Evolutionary conservation across 2,329 filamentous ascomycete species (phyloP), one percentile per base, ranked within the genome.

Genomic region (Mollisia scopiformis): DNA sequence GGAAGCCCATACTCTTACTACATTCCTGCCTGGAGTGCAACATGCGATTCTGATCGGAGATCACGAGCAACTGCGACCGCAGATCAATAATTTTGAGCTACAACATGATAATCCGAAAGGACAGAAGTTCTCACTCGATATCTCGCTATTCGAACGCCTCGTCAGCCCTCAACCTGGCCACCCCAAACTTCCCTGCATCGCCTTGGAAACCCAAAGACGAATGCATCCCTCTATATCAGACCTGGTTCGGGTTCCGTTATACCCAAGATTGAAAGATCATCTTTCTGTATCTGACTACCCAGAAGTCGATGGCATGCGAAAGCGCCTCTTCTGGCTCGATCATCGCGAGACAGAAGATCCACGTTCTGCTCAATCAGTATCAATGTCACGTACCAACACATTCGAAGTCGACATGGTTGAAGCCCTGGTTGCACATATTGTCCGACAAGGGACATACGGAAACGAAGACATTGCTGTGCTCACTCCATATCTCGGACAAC

Each of bases 391-490:
- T 84, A 0, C 86, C 87, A 89, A 89, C 58, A 58, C 68, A 0
- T 88, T 78, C 68, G 90, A 93, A 68, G 77, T 88, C 0, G 76
- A 84, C 0, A 88, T 93, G 85, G 80, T 84, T 0, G 76, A 79
- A 6, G 81, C 84, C 0, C 73, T 92, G 0, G 85, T 91, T 0
- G 80, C 79, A 0, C 88, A 93, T 68, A 73, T 93, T 1, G 77
- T 88, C 3, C 78, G 80, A 0, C 89, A 93, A 69, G 88, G 88
- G 63, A 81, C 4, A 0, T 91, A 92, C 69, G 71, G 71, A 0
- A 72, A 75, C 0, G 79, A 79, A 0, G 86, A 92, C 3, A 90
- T 93, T 59, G 88, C 88, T 0, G 84, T 93, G 0, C 71, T 93
- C 8, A 92, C 89, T 0, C 86, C 86, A 0, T 89, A 89, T 62